Base-by-base conservation (phyloP, 2,329 filamentous ascomycete species). In the Diaporthe ampelina region DNA sequence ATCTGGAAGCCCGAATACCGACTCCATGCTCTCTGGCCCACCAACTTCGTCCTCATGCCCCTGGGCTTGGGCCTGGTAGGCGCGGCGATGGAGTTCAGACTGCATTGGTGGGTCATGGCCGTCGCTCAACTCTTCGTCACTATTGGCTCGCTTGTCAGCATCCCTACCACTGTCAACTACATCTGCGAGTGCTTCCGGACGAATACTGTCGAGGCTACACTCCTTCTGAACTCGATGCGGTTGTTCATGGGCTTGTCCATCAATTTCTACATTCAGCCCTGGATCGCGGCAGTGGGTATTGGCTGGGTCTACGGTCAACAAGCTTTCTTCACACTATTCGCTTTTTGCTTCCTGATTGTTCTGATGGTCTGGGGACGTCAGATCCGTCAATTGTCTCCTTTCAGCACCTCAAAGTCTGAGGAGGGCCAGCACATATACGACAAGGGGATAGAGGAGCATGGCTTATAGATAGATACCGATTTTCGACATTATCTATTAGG, bases 271-370 rank as follows among this genome's bases (percentile, higher is more conserved):
- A 82, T 85, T 40, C 78, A 80, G 24, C 78, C 79, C 1, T 86
- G 84, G 84, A 80, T 82, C 13, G 78, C 71, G 7, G 78, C 78
- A 10, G 81, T 85, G 2, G 79, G 79, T 21, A 77, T 83, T 17
- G 81, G 81, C 5, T 85, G 84, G 84, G 81, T 82, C 3, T 84
- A 83, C 79, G 84, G 84, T 0, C 83, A 83, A 78, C 82, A 83
- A 79, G 83, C 83, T 1, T 83, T 85, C 43, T 82, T 85, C n/a
- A 76, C 76, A 6, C 57, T 82, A 0, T 75, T 79, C 8, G 76
- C 77, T 0, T 83, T 79, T 40, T 26, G 59, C 11, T 78, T 78
- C 19, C 72, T 82, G n/a, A 71, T 78, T 4, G 50, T 80, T 26
- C 69, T 83, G 40, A 80, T 81, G 75, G 78, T 78, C 57, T 80